Evolutionary conservation across 192 early-diverging fungal species (phyloP).

Genomic region (Umbelopsis isabellina): DNA sequence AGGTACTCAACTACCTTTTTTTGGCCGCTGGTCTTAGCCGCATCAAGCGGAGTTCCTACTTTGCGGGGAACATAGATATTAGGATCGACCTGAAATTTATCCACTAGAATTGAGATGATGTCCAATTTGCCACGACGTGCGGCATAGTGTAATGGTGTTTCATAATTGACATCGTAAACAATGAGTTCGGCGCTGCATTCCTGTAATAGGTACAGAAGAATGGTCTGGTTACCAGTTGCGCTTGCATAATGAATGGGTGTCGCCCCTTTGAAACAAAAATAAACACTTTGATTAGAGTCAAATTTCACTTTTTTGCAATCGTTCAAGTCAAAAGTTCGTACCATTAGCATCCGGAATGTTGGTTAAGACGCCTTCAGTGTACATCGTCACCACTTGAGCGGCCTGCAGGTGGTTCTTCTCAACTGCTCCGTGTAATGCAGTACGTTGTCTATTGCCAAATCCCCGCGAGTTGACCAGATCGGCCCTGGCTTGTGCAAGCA

Average conservation of each 20-base stretch:
- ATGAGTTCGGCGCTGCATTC: slow-evolving; percentile 24
- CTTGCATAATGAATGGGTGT: slow-evolving; percentile 39
- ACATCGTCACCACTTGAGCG: slow-evolving; percentile 18
- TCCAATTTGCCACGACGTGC: slow-evolving; percentile 35
- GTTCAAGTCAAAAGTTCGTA: not conserved
- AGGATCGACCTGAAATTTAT: slow-evolving; percentile 33
- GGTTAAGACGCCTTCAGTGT: slow-evolving; percentile 14
- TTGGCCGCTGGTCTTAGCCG: slow-evolving; percentile 33
- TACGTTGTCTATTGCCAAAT: slow-evolving; percentile 23
- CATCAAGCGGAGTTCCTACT: slow-evolving; percentile 36
- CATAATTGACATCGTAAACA: slow-evolving; percentile 30
- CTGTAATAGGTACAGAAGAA: slow-evolving; percentile 26
- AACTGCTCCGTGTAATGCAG: slow-evolving; percentile 35
- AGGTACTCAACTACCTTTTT: slow-evolving; percentile 36
- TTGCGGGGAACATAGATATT: slow-evolving; percentile 36
- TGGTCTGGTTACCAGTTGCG: slow-evolving; percentile 31
- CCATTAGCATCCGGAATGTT: slow-evolving; percentile 27
- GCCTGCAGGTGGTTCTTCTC: slow-evolving; percentile 11
- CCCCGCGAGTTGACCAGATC: slow-evolving; percentile 32
- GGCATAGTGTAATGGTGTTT: slow-evolving; percentile 43
- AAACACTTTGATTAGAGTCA: not conserved
- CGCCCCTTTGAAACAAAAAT: slow-evolving; percentile 28
- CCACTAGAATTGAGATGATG: slow-evolving; percentile 29
- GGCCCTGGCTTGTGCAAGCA: slow-evolving; percentile 34
- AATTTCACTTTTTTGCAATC: not conserved